Conservation (phyloP, 164 flowering plant genomes). For the Akebia trifoliata region DNA sequence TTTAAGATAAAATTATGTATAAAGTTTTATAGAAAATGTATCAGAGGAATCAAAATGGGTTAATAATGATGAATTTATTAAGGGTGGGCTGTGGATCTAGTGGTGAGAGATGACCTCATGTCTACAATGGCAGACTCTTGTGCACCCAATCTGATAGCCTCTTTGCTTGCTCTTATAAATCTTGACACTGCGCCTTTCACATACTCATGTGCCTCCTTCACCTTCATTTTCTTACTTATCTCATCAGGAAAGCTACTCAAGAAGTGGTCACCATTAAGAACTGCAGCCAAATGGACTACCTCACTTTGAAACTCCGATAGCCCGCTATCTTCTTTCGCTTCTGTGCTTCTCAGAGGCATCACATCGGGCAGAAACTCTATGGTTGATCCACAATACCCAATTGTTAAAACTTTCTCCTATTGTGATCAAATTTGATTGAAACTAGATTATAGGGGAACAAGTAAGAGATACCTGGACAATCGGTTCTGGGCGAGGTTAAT, state of each 20-base stretch:
- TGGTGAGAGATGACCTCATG: constrained; percentile 92
- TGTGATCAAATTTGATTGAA: background rate
- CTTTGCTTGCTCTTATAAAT: constrained; percentile 76
- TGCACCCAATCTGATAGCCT: constrained; percentile 80
- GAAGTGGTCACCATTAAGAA: constrained; percentile 79
- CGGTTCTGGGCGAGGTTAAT: constrained; percentile 61
- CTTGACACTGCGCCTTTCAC: constrained; percentile 69
- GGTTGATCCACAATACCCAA: background rate
- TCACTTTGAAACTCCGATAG: constrained; percentile 66
- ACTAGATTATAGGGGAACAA: too few species aligned
- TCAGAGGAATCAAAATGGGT: too few species aligned
- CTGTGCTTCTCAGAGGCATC: constrained; percentile 20
- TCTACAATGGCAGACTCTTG: constrained; percentile 80
- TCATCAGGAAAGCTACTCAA: constrained; percentile 74
- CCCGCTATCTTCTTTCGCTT: constrained; percentile 21
- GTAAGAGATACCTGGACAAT: constrained; percentile 31
- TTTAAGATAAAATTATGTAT: too few species aligned
- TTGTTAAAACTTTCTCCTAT: background rate
- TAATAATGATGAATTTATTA: too few species aligned
- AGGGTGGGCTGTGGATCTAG: constrained; percentile 31
- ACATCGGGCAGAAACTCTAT: constrained; percentile 27
- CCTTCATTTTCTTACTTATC: constrained; percentile 70
- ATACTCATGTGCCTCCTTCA: constrained; percentile 67
- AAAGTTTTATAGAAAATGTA: too few species aligned
- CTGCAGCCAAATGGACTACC: constrained; percentile 78